Evolutionary conservation across 305 asterid genomes (phyloP).

Genomic region (Rubia occidens): DNA sequence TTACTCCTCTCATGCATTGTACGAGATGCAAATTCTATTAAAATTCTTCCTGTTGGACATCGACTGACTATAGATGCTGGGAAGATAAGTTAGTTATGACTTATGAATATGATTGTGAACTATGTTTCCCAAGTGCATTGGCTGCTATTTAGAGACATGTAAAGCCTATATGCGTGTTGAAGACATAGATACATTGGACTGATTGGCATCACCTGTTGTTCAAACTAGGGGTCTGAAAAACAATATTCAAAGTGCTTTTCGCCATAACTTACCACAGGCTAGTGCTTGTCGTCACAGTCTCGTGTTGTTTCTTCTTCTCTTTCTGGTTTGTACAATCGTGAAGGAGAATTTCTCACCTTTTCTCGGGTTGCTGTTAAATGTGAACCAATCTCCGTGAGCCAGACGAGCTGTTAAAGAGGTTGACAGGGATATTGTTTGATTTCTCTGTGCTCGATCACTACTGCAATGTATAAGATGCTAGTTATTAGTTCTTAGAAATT

Average conservation of each 20-base stretch:
- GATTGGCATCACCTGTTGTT: conserved; percentile 15
- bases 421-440: too few relatives aligned
- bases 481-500: too few relatives aligned
- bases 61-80: neutral
- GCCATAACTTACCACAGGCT: too few relatives aligned
- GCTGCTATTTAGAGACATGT: too few relatives aligned
- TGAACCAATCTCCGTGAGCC: too few relatives aligned
- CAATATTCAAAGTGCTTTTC: too few relatives aligned
- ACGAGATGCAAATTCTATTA: neutral
- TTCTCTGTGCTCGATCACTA: too few relatives aligned
- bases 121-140: neutral
- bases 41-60: neutral
- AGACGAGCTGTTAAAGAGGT: too few relatives aligned
- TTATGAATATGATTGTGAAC: neutral
- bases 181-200: neutral
- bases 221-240: conserved; percentile 8
- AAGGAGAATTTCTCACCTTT: neutral
- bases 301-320: too few relatives aligned
- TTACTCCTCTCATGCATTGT: neutral
- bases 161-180: neutral
- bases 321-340: neutral
- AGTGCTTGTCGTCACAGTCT: too few relatives aligned
- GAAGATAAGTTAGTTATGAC: neutral
- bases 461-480: too few relatives aligned
- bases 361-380: too few relatives aligned